Evolutionary conservation across 352 stramenopile species (phyloP).

Genomic region (Phytophthora aleatoria): DNA sequence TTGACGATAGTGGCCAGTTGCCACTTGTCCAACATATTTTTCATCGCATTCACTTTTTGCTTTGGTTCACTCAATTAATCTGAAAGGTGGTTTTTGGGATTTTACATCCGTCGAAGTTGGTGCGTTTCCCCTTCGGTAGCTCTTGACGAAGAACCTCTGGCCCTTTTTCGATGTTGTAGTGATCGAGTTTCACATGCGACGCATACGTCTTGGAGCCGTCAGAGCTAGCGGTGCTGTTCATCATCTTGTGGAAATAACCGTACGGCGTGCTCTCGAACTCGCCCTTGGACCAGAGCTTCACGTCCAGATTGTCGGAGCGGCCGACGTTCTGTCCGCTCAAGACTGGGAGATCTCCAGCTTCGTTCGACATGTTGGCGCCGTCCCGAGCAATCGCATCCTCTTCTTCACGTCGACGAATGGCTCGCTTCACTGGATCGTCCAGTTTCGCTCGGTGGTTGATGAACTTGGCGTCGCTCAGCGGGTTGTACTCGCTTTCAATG

Average conservation of each 20-base stretch:
- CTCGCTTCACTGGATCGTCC: slow-evolving; percentile 73
- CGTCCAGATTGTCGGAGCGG: slow-evolving; percentile 71
- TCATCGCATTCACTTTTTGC: neutral
- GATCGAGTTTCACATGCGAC: slow-evolving; percentile 70
- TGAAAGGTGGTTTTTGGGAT: slow-evolving; percentile 59
- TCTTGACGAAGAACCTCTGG: slow-evolving; percentile 49
- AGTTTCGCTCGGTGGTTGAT: slow-evolving; percentile 49
- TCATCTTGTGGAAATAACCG: slow-evolving; percentile 88
- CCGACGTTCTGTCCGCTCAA: slow-evolving; percentile 22
- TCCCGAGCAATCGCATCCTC: slow-evolving; percentile 66
- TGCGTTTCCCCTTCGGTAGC: slow-evolving; percentile 68
- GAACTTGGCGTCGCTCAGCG: slow-evolving; percentile 67
- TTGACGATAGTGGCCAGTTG: too few species aligned
- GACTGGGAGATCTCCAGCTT: slow-evolving; percentile 2
- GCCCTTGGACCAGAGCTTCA: slow-evolving; percentile 76
- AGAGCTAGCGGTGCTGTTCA: slow-evolving; percentile 50
- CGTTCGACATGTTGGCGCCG: slow-evolving; percentile 41
- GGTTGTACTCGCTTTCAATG: slow-evolving; percentile 86
- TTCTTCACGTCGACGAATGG: slow-evolving; percentile 64
- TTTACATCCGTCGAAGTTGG: slow-evolving; percentile 54
- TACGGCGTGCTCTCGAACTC: slow-evolving; percentile 82
- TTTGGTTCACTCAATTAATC: slow-evolving; percentile 32
- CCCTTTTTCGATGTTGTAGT: slow-evolving; percentile 70
- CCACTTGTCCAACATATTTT: too few species aligned
- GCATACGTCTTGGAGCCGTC: slow-evolving; percentile 60